Conservation (phyloP, 192 early-diverging fungal species). For the Phycomyces blakesleeanus region DNA sequence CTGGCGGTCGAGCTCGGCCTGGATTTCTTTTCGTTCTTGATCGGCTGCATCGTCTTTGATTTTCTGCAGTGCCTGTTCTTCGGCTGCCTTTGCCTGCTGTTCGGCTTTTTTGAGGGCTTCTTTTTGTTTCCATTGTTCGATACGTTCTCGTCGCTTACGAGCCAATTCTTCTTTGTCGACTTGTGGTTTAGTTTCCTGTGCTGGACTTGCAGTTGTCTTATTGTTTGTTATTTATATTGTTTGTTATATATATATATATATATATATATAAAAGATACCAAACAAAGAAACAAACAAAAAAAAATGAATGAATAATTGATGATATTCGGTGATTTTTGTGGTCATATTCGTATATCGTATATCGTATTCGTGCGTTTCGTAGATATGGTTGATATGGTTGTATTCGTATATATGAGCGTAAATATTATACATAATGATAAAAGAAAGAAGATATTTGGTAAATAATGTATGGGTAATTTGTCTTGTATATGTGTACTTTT, state of each 20-base stretch:
- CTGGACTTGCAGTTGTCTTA: slow-evolving; percentile 18
- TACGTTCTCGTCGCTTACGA: slow-evolving; percentile 71
- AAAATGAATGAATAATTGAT: background rate
- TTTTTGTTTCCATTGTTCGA: slow-evolving; percentile 76
- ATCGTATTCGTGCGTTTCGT: no score
- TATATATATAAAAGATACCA: no score
- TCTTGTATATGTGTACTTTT: no score
- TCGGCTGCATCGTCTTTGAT: slow-evolving; percentile 10
- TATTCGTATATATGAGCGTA: no score
- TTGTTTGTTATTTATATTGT: slow-evolving; percentile 21
- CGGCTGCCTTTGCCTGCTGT: slow-evolving; percentile 31
- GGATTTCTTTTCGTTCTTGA: slow-evolving; percentile 1
- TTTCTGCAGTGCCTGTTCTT: slow-evolving; percentile 10
- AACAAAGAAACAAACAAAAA: slow-evolving; percentile 3
- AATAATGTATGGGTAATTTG: background rate
- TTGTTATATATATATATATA: no score
- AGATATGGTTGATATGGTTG: no score
- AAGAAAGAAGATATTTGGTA: background rate
- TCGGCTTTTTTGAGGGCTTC: slow-evolving; percentile 33
- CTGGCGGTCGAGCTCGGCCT: slow-evolving; percentile 2
- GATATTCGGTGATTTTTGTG: background rate
- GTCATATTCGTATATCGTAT: no score
- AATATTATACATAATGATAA: no score
- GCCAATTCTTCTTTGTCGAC: slow-evolving; percentile 60
- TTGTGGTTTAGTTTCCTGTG: slow-evolving; percentile 27